Base-by-base conservation (phyloP, 1,284 basidiomycete genomes). In the Ustilago vetiveriae region DNA sequence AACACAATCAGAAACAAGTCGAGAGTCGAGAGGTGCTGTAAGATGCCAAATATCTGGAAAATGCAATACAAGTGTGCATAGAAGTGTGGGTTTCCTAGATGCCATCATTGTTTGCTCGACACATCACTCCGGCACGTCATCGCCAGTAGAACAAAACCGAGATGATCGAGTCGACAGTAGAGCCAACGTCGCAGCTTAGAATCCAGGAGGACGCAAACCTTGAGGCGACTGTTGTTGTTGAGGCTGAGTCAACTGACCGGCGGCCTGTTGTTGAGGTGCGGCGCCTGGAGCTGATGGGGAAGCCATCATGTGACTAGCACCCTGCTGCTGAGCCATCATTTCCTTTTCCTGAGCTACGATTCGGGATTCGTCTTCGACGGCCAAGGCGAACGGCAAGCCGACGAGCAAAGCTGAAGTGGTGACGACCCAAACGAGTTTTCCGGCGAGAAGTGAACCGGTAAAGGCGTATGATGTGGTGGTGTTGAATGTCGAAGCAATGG, bases 281-380 rank as follows among this genome's bases (percentile, higher is more conserved):
- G 17, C 24, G 10, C 47, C 64, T 7, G 63, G 35, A 17, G 42
- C 52, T 11, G 47, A 43, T 19, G 55, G 36, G 9, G 71, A 64
- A 16, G 63, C 58, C 19, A 75, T 32, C 66, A 75, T 72, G 46
- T 75, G 90, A 84, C 94, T 92, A 17, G 89, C 89, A 35, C 94
- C 94, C 80, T 92, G 89, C 82, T 93, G 92, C 83, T 96, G 93
- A 48, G 92, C 91, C 73, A 92, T 85, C 87, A 94, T 89, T 83
- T 98, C 94, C 84, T 92, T 90, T 84, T 98, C 95, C 84, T 98
- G 94, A 55, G 90, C 89, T 6, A 94, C 90, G 60, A 96, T 88
- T 84, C 93, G 92, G 46, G 91, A 90, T 85, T 98, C 95, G 83
- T 96, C 95, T 84, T 98, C 95, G 69, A 98, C 87, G 54, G 90